Conservation (phyloP, 73 alveolate genomes). For the Stentor coeruleus region DNA sequence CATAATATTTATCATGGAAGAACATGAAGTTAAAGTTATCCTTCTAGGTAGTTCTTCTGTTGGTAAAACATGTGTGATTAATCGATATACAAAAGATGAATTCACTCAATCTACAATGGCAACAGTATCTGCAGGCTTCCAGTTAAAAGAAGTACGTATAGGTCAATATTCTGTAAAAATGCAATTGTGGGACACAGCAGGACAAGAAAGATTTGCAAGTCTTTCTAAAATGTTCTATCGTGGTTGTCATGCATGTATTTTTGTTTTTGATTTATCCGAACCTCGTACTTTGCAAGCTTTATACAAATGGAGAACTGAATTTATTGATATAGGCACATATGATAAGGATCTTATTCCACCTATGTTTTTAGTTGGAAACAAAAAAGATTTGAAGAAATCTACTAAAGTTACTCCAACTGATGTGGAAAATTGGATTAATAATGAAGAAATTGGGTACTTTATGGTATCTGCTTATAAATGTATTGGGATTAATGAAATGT, state of each 20-base stretch:
- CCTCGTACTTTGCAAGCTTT: conserved; percentile 35
- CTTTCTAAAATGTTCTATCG: conserved; percentile 43
- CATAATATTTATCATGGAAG: neutral
- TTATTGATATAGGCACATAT: neutral
- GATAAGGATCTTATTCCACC: neutral
- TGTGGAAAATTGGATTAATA: neutral
- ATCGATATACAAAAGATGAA: neutral
- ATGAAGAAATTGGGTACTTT: neutral
- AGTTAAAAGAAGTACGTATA: neutral
- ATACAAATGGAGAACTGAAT: neutral
- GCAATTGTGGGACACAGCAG: conserved; percentile 62
- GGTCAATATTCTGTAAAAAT: neutral
- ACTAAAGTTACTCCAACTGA: too few relatives aligned
- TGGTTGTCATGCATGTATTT: conserved; percentile 37
- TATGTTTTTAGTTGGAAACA: neutral
- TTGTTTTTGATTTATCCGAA: conserved; percentile 47
- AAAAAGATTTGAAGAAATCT: neutral
- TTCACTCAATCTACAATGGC: neutral
- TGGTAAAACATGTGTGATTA: neutral
- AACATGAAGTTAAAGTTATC: neutral
- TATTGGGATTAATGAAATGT: neutral
- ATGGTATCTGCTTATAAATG: neutral
- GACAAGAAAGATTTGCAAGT: conserved; percentile 49
- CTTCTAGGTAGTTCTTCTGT: neutral
- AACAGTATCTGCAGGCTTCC: neutral